Evolutionary conservation across 164 flowering plant genomes (phyloP).

Genomic region (Nymphaea colorata): DNA sequence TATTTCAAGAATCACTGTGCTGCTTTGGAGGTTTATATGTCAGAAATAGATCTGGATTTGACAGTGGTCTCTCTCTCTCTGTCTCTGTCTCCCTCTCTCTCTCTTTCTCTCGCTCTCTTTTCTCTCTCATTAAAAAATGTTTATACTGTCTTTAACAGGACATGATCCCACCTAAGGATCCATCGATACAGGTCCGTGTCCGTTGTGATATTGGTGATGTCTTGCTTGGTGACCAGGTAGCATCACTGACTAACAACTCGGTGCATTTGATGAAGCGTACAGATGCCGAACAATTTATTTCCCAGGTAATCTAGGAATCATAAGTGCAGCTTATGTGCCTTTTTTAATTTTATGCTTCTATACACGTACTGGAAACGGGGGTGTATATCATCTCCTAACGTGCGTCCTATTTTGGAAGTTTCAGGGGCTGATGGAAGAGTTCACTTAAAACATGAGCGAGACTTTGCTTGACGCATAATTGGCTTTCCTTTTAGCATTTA

Average conservation of each 20-base stretch:
- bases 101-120: not conserved
- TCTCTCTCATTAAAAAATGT: not conserved
- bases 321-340: not conserved
- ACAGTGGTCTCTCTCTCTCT: conserved; percentile 50
- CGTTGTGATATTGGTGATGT: conserved; percentile 80
- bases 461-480: too few species aligned
- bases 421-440: conserved; percentile 91
- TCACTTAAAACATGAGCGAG: conserved; percentile 4
- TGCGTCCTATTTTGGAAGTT: not conserved
- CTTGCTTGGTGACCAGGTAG: conserved; percentile 49
- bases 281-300: too few species aligned
- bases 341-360: not conserved
- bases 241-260: conserved; percentile 66
- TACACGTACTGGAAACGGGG: not conserved
- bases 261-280: conserved; percentile 83
- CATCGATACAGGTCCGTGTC: conserved; percentile 84
- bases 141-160: conserved; percentile 36
- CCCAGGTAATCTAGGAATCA: too few species aligned
- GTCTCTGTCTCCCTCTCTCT: not conserved
- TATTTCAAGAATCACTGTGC: conserved; percentile 75
- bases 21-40: conserved; percentile 64
- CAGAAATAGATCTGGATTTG: conserved; percentile 68
- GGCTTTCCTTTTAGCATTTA: too few species aligned
- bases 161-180: conserved; percentile 98
- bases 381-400: not conserved